Evolutionary conservation across 192 early-diverging fungal genomes (phyloP), one percentile per base, ranked within the genome.

Genomic region (Dissophora ornata): DNA sequence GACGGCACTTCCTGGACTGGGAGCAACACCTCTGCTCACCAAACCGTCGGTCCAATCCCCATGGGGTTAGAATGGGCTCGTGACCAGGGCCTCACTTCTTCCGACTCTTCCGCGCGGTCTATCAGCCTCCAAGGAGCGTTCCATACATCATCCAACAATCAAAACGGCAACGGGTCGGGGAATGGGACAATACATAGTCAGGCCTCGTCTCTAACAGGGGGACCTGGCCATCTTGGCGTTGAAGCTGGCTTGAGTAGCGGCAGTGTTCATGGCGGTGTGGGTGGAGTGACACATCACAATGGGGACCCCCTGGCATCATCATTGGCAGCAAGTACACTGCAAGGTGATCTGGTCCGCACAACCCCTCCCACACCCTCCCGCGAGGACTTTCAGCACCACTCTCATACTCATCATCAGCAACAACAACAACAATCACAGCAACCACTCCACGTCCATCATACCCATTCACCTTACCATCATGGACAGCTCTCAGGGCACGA

Each of bases 41-140:
- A 64, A 19, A 34, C 61, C 15, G 62, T 74, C 32, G 70, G 70
- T 13, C 69, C 69, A 3, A 63, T 71, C 25, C 61, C 69, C 12
- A 66, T 66, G 62, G 63, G 62, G 15, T 75, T 75, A 61, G 71
- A 75, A 3, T 75, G 71, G 71, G 33, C 70, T 28, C 63, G 71
- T 29, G 71, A 75, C 11, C 68, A 75, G 47, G 66, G 52, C 33
- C 41, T 65, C 30, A 57, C 26, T 16, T 24, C 71, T 0, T 62
- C 69, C 12, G 70, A 74, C 15, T 48, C 62, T 5, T 33, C 49
- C 16, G n/a, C 58, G 30, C 38, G 70, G 22, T 29, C 62, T 4
- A 50, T 74, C 5, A 45, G 54, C 33, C 55, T 74, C 21, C 71
- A 75, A 16, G 50, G 55, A 22, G 28, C 60, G 0, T 65, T 75